Evolutionary conservation across 2,329 filamentous ascomycete species (phyloP).

Genomic region (Trichoderma lentiforme): DNA sequence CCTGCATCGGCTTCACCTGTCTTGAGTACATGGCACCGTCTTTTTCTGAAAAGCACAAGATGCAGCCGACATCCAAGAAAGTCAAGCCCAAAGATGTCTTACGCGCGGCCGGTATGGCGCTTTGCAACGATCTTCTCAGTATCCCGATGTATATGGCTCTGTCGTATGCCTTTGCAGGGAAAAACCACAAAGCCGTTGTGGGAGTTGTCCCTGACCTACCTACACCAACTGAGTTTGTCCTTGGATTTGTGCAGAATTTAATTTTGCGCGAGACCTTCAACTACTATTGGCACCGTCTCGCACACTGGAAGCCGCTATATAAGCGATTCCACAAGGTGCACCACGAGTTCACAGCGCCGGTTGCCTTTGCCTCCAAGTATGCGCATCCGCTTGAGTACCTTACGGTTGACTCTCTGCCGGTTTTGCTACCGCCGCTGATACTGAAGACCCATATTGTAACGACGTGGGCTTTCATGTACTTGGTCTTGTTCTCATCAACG

Average conservation of each 20-base stretch:
- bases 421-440: conserved; percentile 46
- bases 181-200: neutral
- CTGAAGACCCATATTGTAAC: conserved; percentile 48
- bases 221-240: conserved; percentile 32
- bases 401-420: conserved; percentile 51
- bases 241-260: conserved; percentile 41
- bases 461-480: conserved; percentile 47
- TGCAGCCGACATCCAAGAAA: conserved; percentile 50
- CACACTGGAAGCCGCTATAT: conserved; percentile 50
- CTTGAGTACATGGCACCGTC: conserved; percentile 42
- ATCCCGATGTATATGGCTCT: neutral
- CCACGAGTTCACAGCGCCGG: conserved; percentile 53
- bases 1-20: conserved; percentile 39
- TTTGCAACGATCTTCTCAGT: neutral
- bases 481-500: conserved; percentile 47
- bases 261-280: conserved; percentile 49
- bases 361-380: conserved; percentile 54
- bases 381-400: conserved; percentile 56
- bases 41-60: conserved; percentile 51
- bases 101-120: neutral
- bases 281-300: conserved; percentile 53
- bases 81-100: conserved; percentile 42
- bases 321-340: conserved; percentile 52
- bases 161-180: neutral
- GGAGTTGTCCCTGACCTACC: conserved; percentile 33